Base-by-base conservation (phyloP, 1,284 basidiomycete species). In the Microbotryomycetes sp. region DNA sequence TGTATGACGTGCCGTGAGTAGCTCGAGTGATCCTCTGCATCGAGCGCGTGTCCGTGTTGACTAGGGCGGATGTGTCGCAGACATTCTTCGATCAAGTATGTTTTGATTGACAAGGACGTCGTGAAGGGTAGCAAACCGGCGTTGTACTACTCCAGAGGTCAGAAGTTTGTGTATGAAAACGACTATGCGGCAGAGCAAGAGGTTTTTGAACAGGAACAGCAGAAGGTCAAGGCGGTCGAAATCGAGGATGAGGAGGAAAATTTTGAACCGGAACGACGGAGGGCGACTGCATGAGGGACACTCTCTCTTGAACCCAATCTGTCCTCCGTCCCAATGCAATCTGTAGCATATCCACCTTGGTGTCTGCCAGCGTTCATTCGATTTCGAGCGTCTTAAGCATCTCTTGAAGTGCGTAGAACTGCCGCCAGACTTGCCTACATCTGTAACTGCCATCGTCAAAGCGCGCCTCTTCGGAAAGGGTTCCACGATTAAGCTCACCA, bases 1-100 rank as follows among this genome's bases (percentile, higher is more conserved):
- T 94, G 89, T 93, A 89, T 73, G 89, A 93, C 78, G 73, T 77
- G 5, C 78, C 78, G 89, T 92, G 75, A 83, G 89, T 85, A 2
- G 45, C 45, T 48, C 57, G 54, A 52, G 5, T 50, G 51, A 18
- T 28, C 23, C 35, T 51, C 45, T 26, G 57, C 13, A 9, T 59
- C 21, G 26, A 16, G 26, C 24, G 29, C 30, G 52, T 30, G 52
- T 66, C n/a, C 55, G 52, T 46, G n/a, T n/a, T n/a, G n/a, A n/a
- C n/a, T n/a, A n/a, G n/a, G n/a, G n/a, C n/a, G n/a, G n/a, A n/a
- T n/a, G n/a, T n/a, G n/a, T n/a, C 18, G 35, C 35, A 41, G 35
- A 11, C 35, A 41, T 6, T 65, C 86, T 84, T 78, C 79, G 52
- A 79, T 85, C 30, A 78, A 81, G 52, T 81, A 85, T 71, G 82